These are phyloP conservation scores for Martensiomyces pterosporus DNA, from an alignment of 192 early-diverging fungal genomes.

Conservation along the genomic window DNA sequence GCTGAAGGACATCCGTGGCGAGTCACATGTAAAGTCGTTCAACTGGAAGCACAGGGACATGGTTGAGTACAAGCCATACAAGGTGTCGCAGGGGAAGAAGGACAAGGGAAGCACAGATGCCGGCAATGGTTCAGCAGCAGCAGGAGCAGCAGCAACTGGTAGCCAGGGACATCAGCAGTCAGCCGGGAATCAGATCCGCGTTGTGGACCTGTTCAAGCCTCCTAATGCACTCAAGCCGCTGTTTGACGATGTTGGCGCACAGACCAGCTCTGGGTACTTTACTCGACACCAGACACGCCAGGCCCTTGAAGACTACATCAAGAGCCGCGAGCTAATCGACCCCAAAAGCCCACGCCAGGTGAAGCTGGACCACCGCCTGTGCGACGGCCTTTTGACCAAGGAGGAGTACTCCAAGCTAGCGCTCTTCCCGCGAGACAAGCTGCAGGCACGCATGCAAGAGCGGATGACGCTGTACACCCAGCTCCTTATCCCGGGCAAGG, in stretches of 20 bases:
- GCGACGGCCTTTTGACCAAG: constrained; percentile 64
- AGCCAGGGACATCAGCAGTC: background rate
- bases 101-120: background rate
- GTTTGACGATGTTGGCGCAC: constrained; percentile 50
- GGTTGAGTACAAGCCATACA: constrained; percentile 27
- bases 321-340: constrained; percentile 57
- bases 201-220: constrained; percentile 57
- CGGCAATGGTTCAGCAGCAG: background rate
- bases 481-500: constrained; percentile 17
- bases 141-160: background rate
- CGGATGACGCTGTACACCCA: constrained; percentile 45
- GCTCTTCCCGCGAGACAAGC: constrained; percentile 55
- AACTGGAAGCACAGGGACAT: constrained; percentile 32
- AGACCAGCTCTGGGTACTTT: constrained; percentile 56
- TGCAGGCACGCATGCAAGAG: constrained; percentile 46
- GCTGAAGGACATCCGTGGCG: constrained; percentile 67
- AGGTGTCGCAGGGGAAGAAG: constrained; percentile 4
- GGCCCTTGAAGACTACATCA: constrained; percentile 62
- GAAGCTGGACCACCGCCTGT: constrained; percentile 62
- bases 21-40: constrained; percentile 36
- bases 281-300: constrained; percentile 55
- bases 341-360: constrained; percentile 54
- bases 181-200: constrained; percentile 6
- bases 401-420: constrained; percentile 60
- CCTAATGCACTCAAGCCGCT: constrained; percentile 45